phyloP scores from a whole-genome alignment of 352 stramenopile species.

The Poterioochromonas sp. region DNA sequence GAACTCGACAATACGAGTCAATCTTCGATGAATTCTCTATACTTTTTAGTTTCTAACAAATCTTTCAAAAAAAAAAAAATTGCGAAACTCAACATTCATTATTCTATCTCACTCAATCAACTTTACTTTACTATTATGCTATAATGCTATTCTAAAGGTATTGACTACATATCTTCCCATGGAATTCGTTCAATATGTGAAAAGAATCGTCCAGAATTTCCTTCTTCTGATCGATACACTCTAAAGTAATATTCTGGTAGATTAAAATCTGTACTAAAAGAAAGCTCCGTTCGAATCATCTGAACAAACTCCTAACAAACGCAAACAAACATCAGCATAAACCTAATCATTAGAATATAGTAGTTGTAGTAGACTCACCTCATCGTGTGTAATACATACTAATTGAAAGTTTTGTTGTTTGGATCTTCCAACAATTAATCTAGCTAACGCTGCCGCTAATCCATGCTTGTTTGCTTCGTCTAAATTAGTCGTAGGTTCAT shows the following conservation, averaged over 20 bases:
- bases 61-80: background rate
- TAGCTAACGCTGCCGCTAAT: conserved; percentile 64
- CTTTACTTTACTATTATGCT: background rate
- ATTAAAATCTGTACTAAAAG: conserved; percentile 55
- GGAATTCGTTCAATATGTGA: conserved; percentile 25
- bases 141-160: too few relatives aligned
- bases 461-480: conserved; percentile 89
- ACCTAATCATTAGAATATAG: conserved; percentile 46
- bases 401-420: conserved; percentile 98
- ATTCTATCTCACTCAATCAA: too few relatives aligned
- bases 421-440: conserved; percentile 84
- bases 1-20: too few relatives aligned
- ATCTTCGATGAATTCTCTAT: too few relatives aligned
- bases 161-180: conserved; percentile 29
- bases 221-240: conserved; percentile 56
- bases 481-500: conserved; percentile 97
- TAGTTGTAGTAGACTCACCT: conserved; percentile 74
- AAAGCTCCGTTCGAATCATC: conserved; percentile 65
- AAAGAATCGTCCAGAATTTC: conserved; percentile 16
- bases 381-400: conserved; percentile 98
- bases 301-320: conserved; percentile 57
- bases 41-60: too few relatives aligned
- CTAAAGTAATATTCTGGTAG: conserved; percentile 74
- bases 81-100: background rate
- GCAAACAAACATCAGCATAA: background rate